Base-by-base conservation (phyloP, 1,284 basidiomycete genomes). In the Sparassis latifolia region DNA sequence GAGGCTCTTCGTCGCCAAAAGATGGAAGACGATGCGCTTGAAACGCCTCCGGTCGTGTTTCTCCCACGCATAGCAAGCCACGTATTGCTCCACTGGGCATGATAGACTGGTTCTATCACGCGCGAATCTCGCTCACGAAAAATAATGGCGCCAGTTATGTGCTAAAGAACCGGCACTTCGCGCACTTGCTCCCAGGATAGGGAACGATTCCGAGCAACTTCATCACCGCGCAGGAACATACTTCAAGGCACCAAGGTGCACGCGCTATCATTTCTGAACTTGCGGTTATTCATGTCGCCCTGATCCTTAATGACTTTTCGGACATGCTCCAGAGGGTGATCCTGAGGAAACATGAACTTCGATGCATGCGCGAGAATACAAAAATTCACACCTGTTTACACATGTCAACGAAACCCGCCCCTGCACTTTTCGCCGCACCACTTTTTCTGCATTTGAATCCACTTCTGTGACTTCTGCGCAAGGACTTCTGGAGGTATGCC, bases 1-100 rank as follows among this genome's bases (percentile, higher is more conserved):
- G 94, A 10, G 94, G 97, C 66, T 99, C 97, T 72, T 99, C 97
- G 64, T 99, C 97, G 63, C 99, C 97, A 64, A 99, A 99, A 0
- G 97, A 97, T 37, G 97, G 97, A 75, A 99, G 99, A n/a, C 97
- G 86, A 99, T 99, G 47, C 97, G 92, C 76, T 99, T 99, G 76
- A 99, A 99, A 69, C 99, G 97, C 49, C 97, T 79, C 65, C 97
- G 90, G 69, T 99, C 97, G 53, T 97, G 85, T 78, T 99, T 99
- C 74, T 99, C 97, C 59, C 97, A 58, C 97, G 82, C 97, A 99
- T 99, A 27, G 97, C 96, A 38, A 99, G 78, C 97, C 97, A 99
- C 97, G 99, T 99, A 3, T 92, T 91, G 62, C 93, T 95, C 97
- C 97, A 99, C 65, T 99, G 97, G 0, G 97, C 95, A 67, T 99